These are phyloP conservation scores for Cryptosporidium ryanae DNA, from an alignment of 169 alveolate species.

Conservation along the genomic window DNA sequence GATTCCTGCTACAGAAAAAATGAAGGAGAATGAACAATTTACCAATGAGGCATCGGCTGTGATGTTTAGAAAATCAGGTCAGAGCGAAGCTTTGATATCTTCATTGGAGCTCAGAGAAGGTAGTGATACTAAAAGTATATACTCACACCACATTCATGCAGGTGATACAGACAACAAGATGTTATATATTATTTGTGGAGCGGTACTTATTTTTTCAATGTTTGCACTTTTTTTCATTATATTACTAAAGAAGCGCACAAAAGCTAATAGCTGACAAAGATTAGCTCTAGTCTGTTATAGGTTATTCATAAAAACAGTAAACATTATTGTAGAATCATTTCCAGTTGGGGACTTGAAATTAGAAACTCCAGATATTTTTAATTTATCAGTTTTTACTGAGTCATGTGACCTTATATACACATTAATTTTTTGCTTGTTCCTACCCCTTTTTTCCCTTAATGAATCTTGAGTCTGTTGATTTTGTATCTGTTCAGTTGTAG, in stretches of 20 bases:
- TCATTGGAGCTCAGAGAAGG: conserved; percentile 31
- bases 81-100: conserved; percentile 27
- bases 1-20: conserved; percentile 51
- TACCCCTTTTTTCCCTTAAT: conserved; percentile 3
- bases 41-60: conserved; percentile 31
- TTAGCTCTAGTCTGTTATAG: no score
- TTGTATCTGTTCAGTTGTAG: conserved; percentile 50
- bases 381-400: neutral
- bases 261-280: conserved; percentile 3
- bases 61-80: conserved; percentile 4
- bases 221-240: conserved; percentile 26
- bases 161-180: neutral
- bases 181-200: conserved; percentile 29
- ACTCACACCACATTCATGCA: neutral
- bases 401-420: neutral
- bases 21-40: conserved; percentile 25
- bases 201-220: conserved; percentile 13
- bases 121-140: no score
- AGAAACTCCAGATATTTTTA: conserved; percentile 23
- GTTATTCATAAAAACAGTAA: neutral
- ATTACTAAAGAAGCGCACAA: conserved; percentile 31
- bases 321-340: conserved; percentile 16
- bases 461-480: conserved; percentile 15
- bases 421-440: conserved; percentile 23
- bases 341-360: conserved; percentile 72